Conservation (phyloP, 345 rosid genomes). For the Brassica juncea region DNA sequence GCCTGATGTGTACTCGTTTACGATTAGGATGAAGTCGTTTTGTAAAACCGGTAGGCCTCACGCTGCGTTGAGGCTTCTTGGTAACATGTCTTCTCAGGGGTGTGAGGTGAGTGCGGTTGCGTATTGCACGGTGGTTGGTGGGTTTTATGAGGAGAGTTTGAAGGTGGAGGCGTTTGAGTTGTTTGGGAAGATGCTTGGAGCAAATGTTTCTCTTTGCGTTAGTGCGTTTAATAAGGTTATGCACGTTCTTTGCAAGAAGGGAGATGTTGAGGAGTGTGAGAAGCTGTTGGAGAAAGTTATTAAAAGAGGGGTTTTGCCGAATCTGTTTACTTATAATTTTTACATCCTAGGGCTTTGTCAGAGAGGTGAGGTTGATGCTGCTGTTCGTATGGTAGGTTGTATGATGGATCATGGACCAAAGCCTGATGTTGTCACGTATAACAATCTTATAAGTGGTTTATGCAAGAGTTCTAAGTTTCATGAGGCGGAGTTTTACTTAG, state of each 20-base stretch:
- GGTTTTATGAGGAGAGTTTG: constrained; percentile 63
- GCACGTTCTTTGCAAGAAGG: constrained; percentile 75
- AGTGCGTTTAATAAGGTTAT: constrained; percentile 80
- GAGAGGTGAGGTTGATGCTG: constrained; percentile 58
- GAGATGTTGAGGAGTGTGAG: constrained; percentile 69
- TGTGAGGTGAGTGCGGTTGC: constrained; percentile 74
- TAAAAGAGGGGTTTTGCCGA: constrained; percentile 72
- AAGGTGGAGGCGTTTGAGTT: constrained; percentile 62
- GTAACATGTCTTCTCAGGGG: constrained; percentile 74
- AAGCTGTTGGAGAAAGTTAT: constrained; percentile 68
- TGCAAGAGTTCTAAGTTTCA: constrained; percentile 61
- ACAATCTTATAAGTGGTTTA: constrained; percentile 76
- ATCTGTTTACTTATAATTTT: constrained; percentile 80
- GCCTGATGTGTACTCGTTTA: constrained; percentile 81
- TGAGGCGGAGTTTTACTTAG: constrained; percentile 74
- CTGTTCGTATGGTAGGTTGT: constrained; percentile 62
- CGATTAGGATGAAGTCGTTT: constrained; percentile 86
- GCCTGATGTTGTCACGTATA: constrained; percentile 82
- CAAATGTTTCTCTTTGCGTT: constrained; percentile 53
- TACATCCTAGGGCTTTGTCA: constrained; percentile 82
- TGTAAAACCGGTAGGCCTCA: constrained; percentile 75
- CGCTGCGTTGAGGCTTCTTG: constrained; percentile 82
- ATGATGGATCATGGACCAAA: constrained; percentile 53
- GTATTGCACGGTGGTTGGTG: constrained; percentile 73
- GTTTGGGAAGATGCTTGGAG: constrained; percentile 73